Evolutionary conservation across 768 basidiomycete genomes (phyloP).

Genomic region (Termitomyces bulborhizus): DNA sequence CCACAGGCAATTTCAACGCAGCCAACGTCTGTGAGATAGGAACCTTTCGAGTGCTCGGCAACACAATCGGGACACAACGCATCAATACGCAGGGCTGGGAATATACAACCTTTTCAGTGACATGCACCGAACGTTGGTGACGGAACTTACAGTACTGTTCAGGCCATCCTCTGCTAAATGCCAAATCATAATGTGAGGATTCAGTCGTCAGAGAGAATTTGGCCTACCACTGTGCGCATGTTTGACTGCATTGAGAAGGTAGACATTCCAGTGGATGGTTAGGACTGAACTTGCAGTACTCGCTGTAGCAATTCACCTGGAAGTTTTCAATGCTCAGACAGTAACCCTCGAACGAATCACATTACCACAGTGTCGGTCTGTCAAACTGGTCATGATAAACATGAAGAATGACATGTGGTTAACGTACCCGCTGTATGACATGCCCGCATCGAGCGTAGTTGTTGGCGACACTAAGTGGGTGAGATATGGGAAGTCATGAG

Average conservation of each 20-base stretch:
- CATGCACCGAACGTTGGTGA: too few relatives aligned
- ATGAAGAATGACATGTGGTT: too few relatives aligned
- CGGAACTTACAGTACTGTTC: constrained; percentile 37
- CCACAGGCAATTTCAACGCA: too few relatives aligned
- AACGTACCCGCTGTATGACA: background rate
- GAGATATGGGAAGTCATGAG: background rate
- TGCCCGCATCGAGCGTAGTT: background rate
- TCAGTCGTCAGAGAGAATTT: background rate
- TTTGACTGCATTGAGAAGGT: constrained; percentile 33
- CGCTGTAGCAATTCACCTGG: constrained; percentile 9
- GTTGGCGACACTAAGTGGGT: background rate
- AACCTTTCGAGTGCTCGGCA: too few relatives aligned
- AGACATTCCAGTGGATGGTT: constrained; percentile 39
- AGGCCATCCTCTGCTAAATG: constrained; percentile 35
- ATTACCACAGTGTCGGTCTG: background rate
- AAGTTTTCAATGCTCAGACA: background rate
- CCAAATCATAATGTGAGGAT: background rate
- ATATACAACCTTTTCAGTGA: background rate
- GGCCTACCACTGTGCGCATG: constrained; percentile 40
- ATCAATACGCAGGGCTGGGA: constrained; percentile 34
- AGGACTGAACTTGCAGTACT: constrained; percentile 46
- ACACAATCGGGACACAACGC: constrained; percentile 32
- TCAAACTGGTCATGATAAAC: too few relatives aligned
- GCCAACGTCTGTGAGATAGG: background rate
- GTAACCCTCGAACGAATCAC: too few relatives aligned